Conservation (phyloP, 78 protist genomes). For the Polysphondylium violaceum region DNA sequence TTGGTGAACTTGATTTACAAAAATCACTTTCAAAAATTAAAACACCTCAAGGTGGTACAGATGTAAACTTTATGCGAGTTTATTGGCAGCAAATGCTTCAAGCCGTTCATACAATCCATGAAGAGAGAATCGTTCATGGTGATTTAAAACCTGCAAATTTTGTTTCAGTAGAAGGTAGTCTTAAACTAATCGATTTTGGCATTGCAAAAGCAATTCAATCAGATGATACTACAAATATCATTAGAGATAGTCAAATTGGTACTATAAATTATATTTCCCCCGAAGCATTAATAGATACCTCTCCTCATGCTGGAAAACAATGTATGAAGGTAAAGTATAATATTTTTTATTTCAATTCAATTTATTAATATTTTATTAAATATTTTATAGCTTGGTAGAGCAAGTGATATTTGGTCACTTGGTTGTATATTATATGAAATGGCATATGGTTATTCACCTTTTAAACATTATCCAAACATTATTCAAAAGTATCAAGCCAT, state of each 20-base stretch:
- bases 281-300: constrained; percentile 90
- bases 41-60: background rate
- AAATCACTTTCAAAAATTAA: constrained; percentile 17
- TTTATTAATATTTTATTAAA: too few species aligned
- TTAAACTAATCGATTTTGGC: constrained; percentile 98
- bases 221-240: constrained; percentile 90
- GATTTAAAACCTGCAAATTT: constrained; percentile 99
- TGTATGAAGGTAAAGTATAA: too few species aligned
- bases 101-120: constrained; percentile 92
- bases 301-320: constrained; percentile 24
- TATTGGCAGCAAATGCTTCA: constrained; percentile 91
- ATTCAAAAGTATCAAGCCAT: constrained; percentile 82
- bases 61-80: constrained; percentile 82
- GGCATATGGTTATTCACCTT: constrained; percentile 92
- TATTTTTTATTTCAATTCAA: too few species aligned
- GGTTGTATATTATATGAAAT: constrained; percentile 96
- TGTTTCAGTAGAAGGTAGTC: constrained; percentile 90
- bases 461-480: constrained; percentile 45
- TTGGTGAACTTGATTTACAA: constrained; percentile 93
- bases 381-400: constrained; percentile 84
- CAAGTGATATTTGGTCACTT: constrained; percentile 95
- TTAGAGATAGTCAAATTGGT: constrained; percentile 91
- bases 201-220: constrained; percentile 93
- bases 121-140: constrained; percentile 93
- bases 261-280: constrained; percentile 99